Conservation (phyloP, 139 green algal species). For the Eudorina sp. region DNA sequence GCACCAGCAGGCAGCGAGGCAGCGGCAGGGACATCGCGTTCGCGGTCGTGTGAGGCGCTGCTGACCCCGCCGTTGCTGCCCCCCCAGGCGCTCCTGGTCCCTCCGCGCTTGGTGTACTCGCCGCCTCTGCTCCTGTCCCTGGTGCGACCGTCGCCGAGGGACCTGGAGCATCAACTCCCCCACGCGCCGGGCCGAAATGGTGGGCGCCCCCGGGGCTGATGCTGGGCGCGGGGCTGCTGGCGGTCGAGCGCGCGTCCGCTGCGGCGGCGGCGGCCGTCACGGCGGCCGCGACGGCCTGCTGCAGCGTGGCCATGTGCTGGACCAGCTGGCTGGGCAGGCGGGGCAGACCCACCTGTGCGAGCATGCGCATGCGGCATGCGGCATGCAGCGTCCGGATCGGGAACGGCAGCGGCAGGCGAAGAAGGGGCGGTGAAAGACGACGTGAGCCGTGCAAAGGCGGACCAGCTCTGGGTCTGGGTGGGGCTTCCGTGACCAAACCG, state of each 20-base stretch:
- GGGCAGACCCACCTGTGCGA: slow-evolving; percentile 2
- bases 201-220: background rate
- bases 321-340: background rate
- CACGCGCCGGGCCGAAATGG: background rate
- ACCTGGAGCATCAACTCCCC: too few species aligned
- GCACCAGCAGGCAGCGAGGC: slow-evolving; percentile 18
- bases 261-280: background rate
- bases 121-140: too few species aligned
- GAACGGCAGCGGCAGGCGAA: background rate
- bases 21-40: background rate
- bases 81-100: background rate
- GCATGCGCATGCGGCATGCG: too few species aligned
- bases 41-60: background rate
- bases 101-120: too few species aligned
- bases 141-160: too few species aligned
- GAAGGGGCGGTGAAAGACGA: background rate
- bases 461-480: background rate
- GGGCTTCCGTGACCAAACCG: background rate
- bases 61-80: background rate
- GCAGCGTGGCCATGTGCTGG: slow-evolving; percentile 1
- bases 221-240: background rate
- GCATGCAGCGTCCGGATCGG: too few species aligned
- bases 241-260: background rate
- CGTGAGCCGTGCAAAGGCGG: background rate
- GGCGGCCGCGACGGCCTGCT: background rate